Evolutionary conservation across 805 yeast genomes (phyloP).

Genomic region (Spencermartinsiella europaea): DNA sequence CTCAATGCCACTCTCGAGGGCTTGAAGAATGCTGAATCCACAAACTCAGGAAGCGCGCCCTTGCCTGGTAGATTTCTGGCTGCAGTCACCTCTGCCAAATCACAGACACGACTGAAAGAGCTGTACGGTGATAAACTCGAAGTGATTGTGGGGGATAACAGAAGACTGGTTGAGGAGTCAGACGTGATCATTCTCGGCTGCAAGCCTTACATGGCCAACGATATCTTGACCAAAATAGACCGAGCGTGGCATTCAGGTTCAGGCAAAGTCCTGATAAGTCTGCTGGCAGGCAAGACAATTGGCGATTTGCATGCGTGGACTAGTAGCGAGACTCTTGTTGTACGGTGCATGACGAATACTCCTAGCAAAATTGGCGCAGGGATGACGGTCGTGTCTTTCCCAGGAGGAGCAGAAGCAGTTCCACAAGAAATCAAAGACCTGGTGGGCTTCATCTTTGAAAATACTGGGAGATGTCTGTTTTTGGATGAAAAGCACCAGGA

Average conservation of each 20-base stretch:
- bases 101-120: slow-evolving; percentile 45
- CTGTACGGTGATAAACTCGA: slow-evolving; percentile 51
- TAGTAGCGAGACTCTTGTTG: slow-evolving; percentile 43
- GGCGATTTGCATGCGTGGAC: slow-evolving; percentile 49
- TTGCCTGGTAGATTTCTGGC: slow-evolving; percentile 67
- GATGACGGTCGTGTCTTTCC: slow-evolving; percentile 85
- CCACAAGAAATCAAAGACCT: slow-evolving; percentile 27
- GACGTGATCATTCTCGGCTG: slow-evolving; percentile 77
- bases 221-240: slow-evolving; percentile 49
- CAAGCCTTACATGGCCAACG: slow-evolving; percentile 76
- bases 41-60: slow-evolving; percentile 28
- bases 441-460: slow-evolving; percentile 39
- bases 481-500: slow-evolving; percentile 84
- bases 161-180: slow-evolving; percentile 55
- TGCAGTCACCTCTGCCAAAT: slow-evolving; percentile 58
- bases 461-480: slow-evolving; percentile 37
- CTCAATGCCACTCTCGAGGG: slow-evolving; percentile 66
- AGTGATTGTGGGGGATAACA: slow-evolving; percentile 44
- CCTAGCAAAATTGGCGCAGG: slow-evolving; percentile 93
- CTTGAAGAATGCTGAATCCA: slow-evolving; percentile 30
- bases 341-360: slow-evolving; percentile 97
- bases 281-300: slow-evolving; percentile 91
- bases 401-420: slow-evolving; percentile 42
- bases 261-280: slow-evolving; percentile 63
- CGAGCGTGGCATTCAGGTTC: not conserved